Evolutionary conservation across 108 stramenopile genomes (phyloP), one percentile per base, ranked within the genome.

Genomic region (Discostella stelligeroides): DNA sequence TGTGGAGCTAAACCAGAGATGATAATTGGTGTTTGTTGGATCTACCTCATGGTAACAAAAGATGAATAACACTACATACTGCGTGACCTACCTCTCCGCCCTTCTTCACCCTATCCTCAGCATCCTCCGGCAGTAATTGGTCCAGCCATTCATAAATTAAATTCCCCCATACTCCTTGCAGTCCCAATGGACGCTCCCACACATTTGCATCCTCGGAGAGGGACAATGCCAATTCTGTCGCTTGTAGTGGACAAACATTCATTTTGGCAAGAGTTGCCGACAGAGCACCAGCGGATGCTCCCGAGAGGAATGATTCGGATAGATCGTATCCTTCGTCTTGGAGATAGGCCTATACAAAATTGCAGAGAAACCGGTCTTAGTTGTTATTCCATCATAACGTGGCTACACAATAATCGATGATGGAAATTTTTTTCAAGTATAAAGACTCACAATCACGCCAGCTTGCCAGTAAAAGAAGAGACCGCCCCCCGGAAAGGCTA

Each of bases 381-480:
- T n/a, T n/a, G n/a, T n/a, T n/a, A n/a, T n/a, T n/a, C n/a, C n/a
- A n/a, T n/a, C n/a, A n/a, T n/a, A n/a, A n/a, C n/a, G n/a, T n/a
- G n/a, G n/a, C n/a, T n/a, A n/a, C n/a, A n/a, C n/a, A n/a, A n/a
- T n/a, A n/a, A n/a, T n/a, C n/a, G n/a, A n/a, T n/a, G n/a, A n/a
- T n/a, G n/a, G n/a, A n/a, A n/a, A n/a, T n/a, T n/a, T n/a, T n/a
- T n/a, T n/a, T n/a, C n/a, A 18, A 68, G 42, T 7, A 30, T 15
- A 27, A 53, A 29, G 1, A 60, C 73, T 66, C 62, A 75, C 75
- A 21, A 95, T 81, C 20, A 84, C 91, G 9, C 96, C 96, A 1
- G 96, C 94, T 83, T 95, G 93, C 90, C 94, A 95, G 61, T 92
- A 97, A 54, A 95, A 97, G 75, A 90, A 94, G 1, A 94, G 81